phyloP scores from a whole-genome alignment of 441 rosid species.

The Flueggea neowawraea region DNA sequence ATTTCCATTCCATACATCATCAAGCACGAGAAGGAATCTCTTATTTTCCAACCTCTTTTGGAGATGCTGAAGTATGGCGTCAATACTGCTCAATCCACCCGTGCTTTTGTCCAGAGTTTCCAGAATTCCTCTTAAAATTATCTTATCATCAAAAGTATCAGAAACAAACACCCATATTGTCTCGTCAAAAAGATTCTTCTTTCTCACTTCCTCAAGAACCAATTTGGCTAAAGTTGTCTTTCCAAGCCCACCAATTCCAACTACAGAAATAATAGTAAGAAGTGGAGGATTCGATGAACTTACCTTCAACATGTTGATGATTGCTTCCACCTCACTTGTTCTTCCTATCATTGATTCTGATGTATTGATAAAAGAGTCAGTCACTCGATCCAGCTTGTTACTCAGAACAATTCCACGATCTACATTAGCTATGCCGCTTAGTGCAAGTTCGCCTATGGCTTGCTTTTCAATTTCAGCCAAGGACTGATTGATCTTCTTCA shows the following conservation, averaged over 20 bases:
- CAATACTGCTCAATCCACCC: not conserved
- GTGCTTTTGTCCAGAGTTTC: conserved; percentile 1
- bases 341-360: not conserved
- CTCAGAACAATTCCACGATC: not conserved
- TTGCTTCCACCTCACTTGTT: not conserved
- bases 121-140: conserved; percentile 11
- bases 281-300: conserved; percentile 7
- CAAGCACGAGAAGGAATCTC: conserved; percentile 26
- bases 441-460: not conserved
- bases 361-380: not conserved
- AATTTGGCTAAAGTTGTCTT: conserved; percentile 31
- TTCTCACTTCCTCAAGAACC: conserved; percentile 11
- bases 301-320: conserved; percentile 4
- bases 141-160: conserved; percentile 10
- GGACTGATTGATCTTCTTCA: not conserved
- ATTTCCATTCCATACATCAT: conserved; percentile 25
- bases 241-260: conserved; percentile 27
- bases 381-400: not conserved
- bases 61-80: conserved; percentile 9
- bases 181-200: conserved; percentile 10
- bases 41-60: conserved; percentile 2
- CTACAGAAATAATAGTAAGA: conserved; percentile 14
- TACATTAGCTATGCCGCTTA: not conserved
- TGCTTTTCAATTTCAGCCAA: not conserved
- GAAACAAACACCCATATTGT: conserved; percentile 25